Conservation (phyloP, 1,139 yeast species). For the Diutina siamensis region DNA sequence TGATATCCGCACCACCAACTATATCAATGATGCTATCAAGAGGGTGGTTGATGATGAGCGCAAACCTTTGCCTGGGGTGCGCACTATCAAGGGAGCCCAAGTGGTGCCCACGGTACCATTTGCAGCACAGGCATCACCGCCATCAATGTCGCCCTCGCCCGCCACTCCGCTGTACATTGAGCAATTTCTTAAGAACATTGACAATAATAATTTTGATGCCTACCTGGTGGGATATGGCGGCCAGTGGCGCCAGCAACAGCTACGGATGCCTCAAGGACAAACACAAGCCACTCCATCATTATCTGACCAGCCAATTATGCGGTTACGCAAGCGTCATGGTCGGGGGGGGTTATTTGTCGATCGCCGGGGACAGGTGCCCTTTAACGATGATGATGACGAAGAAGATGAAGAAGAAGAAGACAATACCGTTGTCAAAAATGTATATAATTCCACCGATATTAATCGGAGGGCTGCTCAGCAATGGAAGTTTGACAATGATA, state of each 20-base stretch:
- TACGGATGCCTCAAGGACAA: background rate
- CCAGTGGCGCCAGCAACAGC: slow-evolving; percentile 7
- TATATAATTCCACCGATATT: slow-evolving; percentile 50
- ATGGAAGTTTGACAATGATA: slow-evolving; percentile 68
- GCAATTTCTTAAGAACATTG: slow-evolving; percentile 32
- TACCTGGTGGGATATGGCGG: slow-evolving; percentile 33
- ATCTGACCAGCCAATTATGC: slow-evolving; percentile 42
- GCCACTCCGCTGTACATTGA: slow-evolving; percentile 26
- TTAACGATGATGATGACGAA: slow-evolving; percentile 20
- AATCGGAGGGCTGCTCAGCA: slow-evolving; percentile 51
- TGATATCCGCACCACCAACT: slow-evolving; percentile 55
- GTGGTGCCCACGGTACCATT: slow-evolving; percentile 32
- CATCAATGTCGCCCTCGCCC: slow-evolving; percentile 16
- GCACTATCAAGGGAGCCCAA: slow-evolving; percentile 35
- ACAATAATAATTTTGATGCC: slow-evolving; percentile 34
- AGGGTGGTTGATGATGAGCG: slow-evolving; percentile 30
- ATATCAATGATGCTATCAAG: slow-evolving; percentile 27
- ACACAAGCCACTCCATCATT: background rate
- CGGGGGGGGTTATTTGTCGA: slow-evolving; percentile 66
- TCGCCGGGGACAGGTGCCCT: slow-evolving; percentile 36
- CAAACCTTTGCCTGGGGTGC: slow-evolving; percentile 31
- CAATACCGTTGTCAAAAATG: slow-evolving; percentile 14
- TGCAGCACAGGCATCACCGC: slow-evolving; percentile 29
- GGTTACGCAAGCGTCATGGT: slow-evolving; percentile 67
- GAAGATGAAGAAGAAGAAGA: slow-evolving; percentile 13